Base-by-base conservation (phyloP, 2,329 filamentous ascomycete species). In the Cadophora gregata region DNA sequence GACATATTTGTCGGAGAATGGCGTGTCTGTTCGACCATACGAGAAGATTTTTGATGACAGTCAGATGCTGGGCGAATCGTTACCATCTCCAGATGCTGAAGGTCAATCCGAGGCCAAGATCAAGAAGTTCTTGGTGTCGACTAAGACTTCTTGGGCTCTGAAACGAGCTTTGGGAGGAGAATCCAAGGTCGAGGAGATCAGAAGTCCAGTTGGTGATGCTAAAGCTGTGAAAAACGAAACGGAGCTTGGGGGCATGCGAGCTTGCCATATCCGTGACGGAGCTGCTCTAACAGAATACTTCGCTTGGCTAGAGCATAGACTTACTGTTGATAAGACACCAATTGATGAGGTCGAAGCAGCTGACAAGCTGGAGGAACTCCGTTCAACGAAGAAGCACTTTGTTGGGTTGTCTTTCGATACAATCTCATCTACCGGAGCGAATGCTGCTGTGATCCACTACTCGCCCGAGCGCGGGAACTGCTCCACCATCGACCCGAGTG, bases 161-260 rank as follows among this genome's bases (percentile, higher is more conserved):
- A 94, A 91, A 76, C 85, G 93, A 62, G 91, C 92, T 36, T 83
- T 99, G 1, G 96, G 96, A 29, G 96, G 94, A 8, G 92, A 96
- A 56, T 87, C 91, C 9, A 88, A 90, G 67, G 93, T 97, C 1
- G 93, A 97, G 63, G 94, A 97, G 75, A 82, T 91, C 24, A 86
- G 95, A 72, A 97, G 94, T 74, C 94, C 93, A 0, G 87, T 99
- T 66, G 90, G 89, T 4, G 94, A 97, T 79, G 88, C 93, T 42
- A 99, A 99, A 81, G 93, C 96, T 8, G 84, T 98, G 77, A 99
- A 99, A 81, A 99, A 97, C 73, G 88, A 93, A 64, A 89, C 87
- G 0, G 96, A 99, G 78, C 82, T 97, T 53, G 88, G 93, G 74
- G 96, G 96, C 68, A 98, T 99, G 96, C 88, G 93, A 68, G 87